Base-by-base conservation (phyloP, 2,329 filamentous ascomycete species). In the Trichoderma sp. region DNA sequence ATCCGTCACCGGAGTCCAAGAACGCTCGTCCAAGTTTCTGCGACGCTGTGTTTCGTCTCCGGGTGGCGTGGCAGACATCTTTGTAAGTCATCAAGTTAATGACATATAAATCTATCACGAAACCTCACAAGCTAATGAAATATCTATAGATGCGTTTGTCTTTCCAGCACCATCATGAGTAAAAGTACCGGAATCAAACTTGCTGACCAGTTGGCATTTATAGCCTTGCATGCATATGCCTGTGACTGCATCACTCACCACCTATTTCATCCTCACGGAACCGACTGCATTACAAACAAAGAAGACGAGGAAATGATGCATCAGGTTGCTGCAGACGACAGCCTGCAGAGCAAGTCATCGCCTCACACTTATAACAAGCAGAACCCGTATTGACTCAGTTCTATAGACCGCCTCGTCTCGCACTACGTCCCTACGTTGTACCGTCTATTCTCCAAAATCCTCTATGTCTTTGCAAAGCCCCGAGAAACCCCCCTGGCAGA, bases 171-270 rank as follows among this genome's bases (percentile, higher is more conserved):
- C 3, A 49, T 7, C 29, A 47, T 11, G 58, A 16, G n/a, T 64
- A 27, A 53, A 53, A 27, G 8, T n/a, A 37, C 19, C 7, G 8
- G 6, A 10, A 10, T 6, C 2, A 43, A 10, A 7, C 3, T 3
- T 24, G 63, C 75, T 78, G 56, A 79, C 66, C 0, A 31, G 21
- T 27, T 49, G 47, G 10, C 10, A 49, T 43, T 2, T 24, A 16
- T 55, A 81, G 76, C 76, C 55, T 80, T 92, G 1, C 90, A 92
- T 71, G 85, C 89, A 31, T 92, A 90, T 75, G 89, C 90, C 0
- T 87, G 91, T 65, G 90, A 92, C 74, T 91, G 89, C 73, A 85
- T 88, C 33, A 90, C 89, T 0, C 87, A 91, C 73, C 89, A 91
- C 72, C 82, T 92, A n/a, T 91, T 92, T 74, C 87, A 90, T 67